These are phyloP conservation scores for Nemania sp. DNA, from an alignment of 2,329 filamentous ascomycete species.

Conservation along the genomic window DNA sequence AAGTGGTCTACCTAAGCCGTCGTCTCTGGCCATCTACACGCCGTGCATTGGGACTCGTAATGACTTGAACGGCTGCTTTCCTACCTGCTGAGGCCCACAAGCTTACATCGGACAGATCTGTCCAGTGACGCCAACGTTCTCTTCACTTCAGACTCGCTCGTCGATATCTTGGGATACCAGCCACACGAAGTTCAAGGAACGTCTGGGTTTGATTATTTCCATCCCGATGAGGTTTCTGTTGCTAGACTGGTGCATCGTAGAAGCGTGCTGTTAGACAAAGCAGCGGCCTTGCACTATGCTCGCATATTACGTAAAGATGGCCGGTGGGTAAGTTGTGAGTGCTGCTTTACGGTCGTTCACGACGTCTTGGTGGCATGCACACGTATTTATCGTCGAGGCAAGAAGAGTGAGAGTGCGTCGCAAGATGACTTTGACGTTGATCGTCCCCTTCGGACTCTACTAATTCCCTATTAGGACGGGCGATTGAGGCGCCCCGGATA, in stretches of 20 bases:
- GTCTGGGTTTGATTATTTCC: constrained; percentile 86
- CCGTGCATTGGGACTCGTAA: neutral
- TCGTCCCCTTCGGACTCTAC: neutral
- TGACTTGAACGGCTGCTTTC: neutral
- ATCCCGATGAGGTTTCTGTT: constrained; percentile 77
- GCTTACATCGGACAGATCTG: constrained; percentile 60
- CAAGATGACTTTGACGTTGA: constrained; percentile 9
- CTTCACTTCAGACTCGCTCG: constrained; percentile 82
- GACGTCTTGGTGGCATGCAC: constrained; percentile 86
- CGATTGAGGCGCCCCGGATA: constrained; percentile 76
- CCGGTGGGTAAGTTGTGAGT: constrained; percentile 79
- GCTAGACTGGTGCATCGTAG: constrained; percentile 74
- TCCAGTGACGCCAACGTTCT: constrained; percentile 76
- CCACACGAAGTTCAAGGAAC: constrained; percentile 75
- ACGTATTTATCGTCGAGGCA: constrained; percentile 72
- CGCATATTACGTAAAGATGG: constrained; percentile 70
- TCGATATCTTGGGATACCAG: constrained; percentile 72
- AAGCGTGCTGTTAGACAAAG: constrained; percentile 79
- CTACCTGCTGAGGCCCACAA: constrained; percentile 16
- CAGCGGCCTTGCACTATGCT: constrained; percentile 81
- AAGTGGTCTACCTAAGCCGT: constrained; percentile 44
- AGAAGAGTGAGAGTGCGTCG: constrained; percentile 73
- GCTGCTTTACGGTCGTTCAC: constrained; percentile 87
- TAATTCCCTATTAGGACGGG: constrained; percentile 61
- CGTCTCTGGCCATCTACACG: neutral